phyloP scores from a whole-genome alignment of 768 basidiomycete genomes.

The Phanerochaete sordida region DNA sequence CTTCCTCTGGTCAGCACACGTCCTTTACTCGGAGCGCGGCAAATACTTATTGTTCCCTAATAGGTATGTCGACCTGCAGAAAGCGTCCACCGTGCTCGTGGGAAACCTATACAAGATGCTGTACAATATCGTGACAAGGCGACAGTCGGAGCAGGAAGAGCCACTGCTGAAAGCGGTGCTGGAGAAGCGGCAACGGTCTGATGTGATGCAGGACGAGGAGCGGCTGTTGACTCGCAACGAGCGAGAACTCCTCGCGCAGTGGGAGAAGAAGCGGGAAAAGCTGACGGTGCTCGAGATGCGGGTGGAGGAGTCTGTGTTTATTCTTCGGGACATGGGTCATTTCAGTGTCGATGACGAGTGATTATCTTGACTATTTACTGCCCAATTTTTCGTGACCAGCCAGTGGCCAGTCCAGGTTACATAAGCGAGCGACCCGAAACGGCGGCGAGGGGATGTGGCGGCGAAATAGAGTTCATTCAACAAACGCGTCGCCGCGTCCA shows the following conservation, averaged over 20 bases:
- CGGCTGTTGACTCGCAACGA: slow-evolving; percentile 68
- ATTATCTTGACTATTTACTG: background rate
- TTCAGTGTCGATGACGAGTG: slow-evolving; percentile 47
- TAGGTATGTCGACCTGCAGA: slow-evolving; percentile 87
- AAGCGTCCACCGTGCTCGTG: slow-evolving; percentile 77
- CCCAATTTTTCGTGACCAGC: background rate
- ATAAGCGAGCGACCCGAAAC: slow-evolving; percentile 1
- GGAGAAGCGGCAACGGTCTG: slow-evolving; percentile 75
- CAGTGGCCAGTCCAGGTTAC: background rate
- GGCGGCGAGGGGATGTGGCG: background rate
- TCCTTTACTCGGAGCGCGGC: background rate
- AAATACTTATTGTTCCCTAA: slow-evolving; percentile 9
- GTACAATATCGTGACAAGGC: slow-evolving; percentile 76
- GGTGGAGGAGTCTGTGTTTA: slow-evolving; percentile 86
- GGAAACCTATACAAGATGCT: slow-evolving; percentile 85
- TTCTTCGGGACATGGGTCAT: slow-evolving; percentile 74
- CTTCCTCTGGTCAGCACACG: slow-evolving; percentile 76
- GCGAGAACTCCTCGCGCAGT: slow-evolving; percentile 65
- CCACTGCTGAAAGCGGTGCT: slow-evolving; percentile 67
- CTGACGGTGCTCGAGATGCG: slow-evolving; percentile 79
- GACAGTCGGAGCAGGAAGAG: slow-evolving; percentile 69
- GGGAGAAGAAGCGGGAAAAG: slow-evolving; percentile 73
- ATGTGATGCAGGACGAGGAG: slow-evolving; percentile 74
- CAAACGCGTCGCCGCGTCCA: slow-evolving; percentile 26
- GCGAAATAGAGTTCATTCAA: slow-evolving; percentile 27